Conservation (phyloP, 225 moss, liverwort and hornwort species). For the Physcomitrellopsis africana region DNA sequence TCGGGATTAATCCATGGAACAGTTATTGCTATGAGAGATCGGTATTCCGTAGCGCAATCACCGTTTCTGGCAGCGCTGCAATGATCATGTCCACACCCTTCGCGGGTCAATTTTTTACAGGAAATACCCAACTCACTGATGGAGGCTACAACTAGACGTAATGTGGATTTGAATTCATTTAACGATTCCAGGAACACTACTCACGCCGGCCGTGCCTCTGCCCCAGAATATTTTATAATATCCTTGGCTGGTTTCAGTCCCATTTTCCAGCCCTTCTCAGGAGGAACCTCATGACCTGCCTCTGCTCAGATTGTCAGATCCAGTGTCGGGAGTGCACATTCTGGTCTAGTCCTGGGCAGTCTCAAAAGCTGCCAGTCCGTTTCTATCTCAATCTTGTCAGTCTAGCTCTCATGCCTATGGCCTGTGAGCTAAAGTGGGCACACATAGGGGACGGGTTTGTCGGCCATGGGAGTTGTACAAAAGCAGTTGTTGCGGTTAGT, state of each 20-base stretch:
- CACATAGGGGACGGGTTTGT: neutral
- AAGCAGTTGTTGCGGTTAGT: conserved; percentile 20
- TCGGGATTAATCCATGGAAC: neutral
- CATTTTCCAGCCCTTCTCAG: no score
- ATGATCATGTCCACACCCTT: no score
- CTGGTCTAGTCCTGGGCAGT: conserved; percentile 8
- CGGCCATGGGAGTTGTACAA: neutral
- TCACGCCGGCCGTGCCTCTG: neutral
- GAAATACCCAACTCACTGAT: no score
- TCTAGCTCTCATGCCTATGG: neutral
- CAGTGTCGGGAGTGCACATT: conserved; percentile 14
- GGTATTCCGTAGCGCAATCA: neutral
- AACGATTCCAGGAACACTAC: no score
- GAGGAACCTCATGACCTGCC: no score
- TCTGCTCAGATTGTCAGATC: conserved; percentile 1
- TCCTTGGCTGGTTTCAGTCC: no score
- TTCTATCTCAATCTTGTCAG: conserved; percentile 9
- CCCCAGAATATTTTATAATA: no score
- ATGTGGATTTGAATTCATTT: no score
- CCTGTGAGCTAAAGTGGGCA: neutral
- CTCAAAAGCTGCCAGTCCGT: conserved; percentile 29
- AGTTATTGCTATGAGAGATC: neutral
- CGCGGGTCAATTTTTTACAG: no score
- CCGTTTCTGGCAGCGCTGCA: no score
- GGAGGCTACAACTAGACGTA: no score